Evolutionary conservation across 306 rosid species (phyloP), one percentile per base, ranked within the genome.

Genomic region (Gleditsia sinensis): DNA sequence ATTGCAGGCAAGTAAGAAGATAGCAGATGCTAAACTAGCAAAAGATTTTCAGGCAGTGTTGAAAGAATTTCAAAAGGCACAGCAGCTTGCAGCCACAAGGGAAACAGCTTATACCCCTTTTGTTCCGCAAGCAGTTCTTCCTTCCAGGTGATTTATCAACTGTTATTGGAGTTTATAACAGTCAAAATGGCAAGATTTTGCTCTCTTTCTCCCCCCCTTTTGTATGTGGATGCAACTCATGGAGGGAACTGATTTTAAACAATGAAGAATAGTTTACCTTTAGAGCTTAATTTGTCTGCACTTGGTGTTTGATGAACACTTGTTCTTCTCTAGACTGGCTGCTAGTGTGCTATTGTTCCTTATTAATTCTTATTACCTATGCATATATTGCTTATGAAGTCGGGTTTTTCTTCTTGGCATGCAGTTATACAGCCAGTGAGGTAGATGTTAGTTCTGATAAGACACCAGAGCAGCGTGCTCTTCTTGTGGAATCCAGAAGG

Each of bases 21-120:
- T 91, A 81, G 91, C 97, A 6, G 98, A 94, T 86, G 97, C 96
- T 56, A 94, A 94, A 80, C 94, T 94, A 53, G 98, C 98, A 2
- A 94, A 89, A 83, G 97, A 94, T 81, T 94, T 94, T 83, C 96
- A 94, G 87, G 91, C 90, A 30, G 98, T 94, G 77, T 83, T 94
- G 80, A 91, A 83, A 81, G 97, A 94, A 63, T 94, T 89, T 84
- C 98, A 94, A 86, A 94, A 94, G 86, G 97, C 98, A 61, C 98
- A 94, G 54, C 94, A 92, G 49, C 94, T 94, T 88, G 83, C 98
- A 12, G 96, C 98, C 64, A 92, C 92, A 84, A 90, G 98, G 81
- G 98, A 94, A 86, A 94, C 98, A 11, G 87, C 98, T 50, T 91
- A 94, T 72, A 71, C 86, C 54, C 91, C 98, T 70, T 91, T 94